Percentiles rank a stretch among this genome's conserved stretches.
Conservation (phyloP, 331 rosid species). For the Spiraea crenata region DNA sequence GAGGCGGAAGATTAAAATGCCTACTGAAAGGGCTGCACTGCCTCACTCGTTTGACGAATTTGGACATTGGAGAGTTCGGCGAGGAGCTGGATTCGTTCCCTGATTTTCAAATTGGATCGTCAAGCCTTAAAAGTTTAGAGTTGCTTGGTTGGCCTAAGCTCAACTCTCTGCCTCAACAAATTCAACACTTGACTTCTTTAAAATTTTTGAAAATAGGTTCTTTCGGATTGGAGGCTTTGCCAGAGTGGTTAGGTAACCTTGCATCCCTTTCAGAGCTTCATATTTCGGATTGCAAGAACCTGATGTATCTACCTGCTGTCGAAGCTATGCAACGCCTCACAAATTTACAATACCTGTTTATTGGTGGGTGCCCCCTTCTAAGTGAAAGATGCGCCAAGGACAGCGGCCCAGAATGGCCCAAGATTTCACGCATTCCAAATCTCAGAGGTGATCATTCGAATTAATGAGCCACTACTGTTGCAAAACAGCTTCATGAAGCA, state of each 20-base stretch:
- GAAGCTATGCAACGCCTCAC: conserved; percentile 7
- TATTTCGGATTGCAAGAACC: neutral
- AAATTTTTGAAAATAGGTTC: accelerated
- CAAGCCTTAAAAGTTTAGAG: too few relatives aligned
- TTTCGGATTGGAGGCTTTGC: neutral
- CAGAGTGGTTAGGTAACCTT: conserved; percentile 15
- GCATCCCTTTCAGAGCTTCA: neutral
- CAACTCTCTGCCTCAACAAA: neutral
- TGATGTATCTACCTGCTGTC: neutral
- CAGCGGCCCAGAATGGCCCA: conserved; percentile 13
- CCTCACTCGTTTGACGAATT: neutral
- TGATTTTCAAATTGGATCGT: neutral
- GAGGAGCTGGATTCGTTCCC: neutral
- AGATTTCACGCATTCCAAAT: neutral
- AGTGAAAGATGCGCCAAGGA: neutral
- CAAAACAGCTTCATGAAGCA: too few relatives aligned
- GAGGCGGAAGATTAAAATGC: neutral
- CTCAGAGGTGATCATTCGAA: accelerated
- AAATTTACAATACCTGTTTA: neutral
- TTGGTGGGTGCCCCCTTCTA: neutral
- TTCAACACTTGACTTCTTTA: neutral
- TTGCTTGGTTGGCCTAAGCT: neutral
- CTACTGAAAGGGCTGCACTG: neutral
- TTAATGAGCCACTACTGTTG: too few relatives aligned
- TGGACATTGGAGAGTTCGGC: neutral